These are phyloP conservation scores for Physaria fendleri DNA, from an alignment of 345 rosid species.

Conservation along the genomic window DNA sequence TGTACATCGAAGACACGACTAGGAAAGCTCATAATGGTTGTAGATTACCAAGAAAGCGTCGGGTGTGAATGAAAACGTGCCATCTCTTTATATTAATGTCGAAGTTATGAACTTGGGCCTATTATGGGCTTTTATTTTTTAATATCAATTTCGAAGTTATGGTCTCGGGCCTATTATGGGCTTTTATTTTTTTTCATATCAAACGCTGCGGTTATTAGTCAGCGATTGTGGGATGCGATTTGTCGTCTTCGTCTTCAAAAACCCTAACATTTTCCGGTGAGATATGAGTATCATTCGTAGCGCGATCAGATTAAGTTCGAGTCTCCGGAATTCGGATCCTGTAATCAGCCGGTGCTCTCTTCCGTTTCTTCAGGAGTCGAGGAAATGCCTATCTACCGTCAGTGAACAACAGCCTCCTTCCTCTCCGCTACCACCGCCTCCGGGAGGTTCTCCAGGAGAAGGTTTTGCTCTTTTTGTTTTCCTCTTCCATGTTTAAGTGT, in stretches of 20 bases:
- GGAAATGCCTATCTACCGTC: slow-evolving; percentile 46
- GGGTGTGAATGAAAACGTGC: slow-evolving; percentile 30
- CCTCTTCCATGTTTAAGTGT: not conserved
- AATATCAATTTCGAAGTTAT: too few relatives aligned
- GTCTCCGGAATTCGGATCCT: slow-evolving; percentile 18
- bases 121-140: too few relatives aligned
- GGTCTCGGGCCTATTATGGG: too few relatives aligned
- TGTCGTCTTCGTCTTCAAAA: too few relatives aligned
- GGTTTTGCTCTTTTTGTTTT: not conserved
- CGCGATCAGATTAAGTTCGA: slow-evolving; percentile 28
- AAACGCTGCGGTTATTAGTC: too few relatives aligned
- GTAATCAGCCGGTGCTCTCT: not conserved
- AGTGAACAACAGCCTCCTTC: slow-evolving; percentile 38
- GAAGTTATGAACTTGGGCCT: too few relatives aligned
- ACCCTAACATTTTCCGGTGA: slow-evolving; percentile 25
- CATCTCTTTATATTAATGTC: too few relatives aligned
- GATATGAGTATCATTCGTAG: slow-evolving; percentile 40
- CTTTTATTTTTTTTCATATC: too few relatives aligned
- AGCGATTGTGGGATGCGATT: too few relatives aligned
- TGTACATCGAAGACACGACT: slow-evolving; percentile 76
- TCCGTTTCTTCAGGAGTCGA: slow-evolving; percentile 28
- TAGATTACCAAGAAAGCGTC: slow-evolving; percentile 73
- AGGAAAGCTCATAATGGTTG: slow-evolving; percentile 84
- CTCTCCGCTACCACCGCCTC: slow-evolving; percentile 30
- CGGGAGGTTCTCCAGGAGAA: slow-evolving; percentile 26